Evolutionary conservation across 768 basidiomycete genomes (phyloP).

Genomic region (Pleurotus giganteus): DNA sequence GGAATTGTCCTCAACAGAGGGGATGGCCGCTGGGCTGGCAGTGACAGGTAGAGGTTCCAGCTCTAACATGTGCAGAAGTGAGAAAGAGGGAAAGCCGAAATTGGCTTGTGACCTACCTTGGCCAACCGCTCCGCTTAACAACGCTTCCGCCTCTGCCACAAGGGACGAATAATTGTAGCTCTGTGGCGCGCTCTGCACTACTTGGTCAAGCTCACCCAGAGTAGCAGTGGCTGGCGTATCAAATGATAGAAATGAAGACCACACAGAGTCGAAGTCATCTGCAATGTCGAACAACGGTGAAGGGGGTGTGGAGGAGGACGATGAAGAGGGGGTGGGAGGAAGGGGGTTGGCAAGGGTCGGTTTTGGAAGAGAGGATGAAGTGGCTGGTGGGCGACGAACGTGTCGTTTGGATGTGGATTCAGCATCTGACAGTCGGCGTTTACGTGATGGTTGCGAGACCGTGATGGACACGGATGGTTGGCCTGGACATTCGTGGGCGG

Average conservation of each 20-base stretch:
- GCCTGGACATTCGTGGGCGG: no score
- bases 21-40: no score
- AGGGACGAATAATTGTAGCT: no score
- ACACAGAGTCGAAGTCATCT: conserved; percentile 27
- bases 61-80: no score
- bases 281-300: neutral
- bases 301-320: neutral
- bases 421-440: conserved; percentile 35
- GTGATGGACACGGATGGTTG: no score
- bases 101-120: no score
- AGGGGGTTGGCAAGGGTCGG: neutral
- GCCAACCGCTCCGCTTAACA: no score
- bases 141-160: no score
- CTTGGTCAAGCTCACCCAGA: conserved; percentile 20
- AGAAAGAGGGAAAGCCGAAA: neutral
- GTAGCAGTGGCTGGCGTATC: conserved; percentile 23
- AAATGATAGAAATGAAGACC: conserved; percentile 32
- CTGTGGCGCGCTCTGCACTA: conserved; percentile 7
- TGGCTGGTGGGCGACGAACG: conserved; percentile 16
- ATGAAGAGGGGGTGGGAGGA: neutral
- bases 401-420: conserved; percentile 24
- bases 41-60: no score
- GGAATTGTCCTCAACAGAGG: no score
- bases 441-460: no score
- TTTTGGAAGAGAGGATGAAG: conserved; percentile 29